Evolutionary conservation across 2,329 filamentous ascomycete genomes (phyloP), one percentile per base, ranked within the genome.

Genomic region (Pseudofabraea citricarpa): DNA sequence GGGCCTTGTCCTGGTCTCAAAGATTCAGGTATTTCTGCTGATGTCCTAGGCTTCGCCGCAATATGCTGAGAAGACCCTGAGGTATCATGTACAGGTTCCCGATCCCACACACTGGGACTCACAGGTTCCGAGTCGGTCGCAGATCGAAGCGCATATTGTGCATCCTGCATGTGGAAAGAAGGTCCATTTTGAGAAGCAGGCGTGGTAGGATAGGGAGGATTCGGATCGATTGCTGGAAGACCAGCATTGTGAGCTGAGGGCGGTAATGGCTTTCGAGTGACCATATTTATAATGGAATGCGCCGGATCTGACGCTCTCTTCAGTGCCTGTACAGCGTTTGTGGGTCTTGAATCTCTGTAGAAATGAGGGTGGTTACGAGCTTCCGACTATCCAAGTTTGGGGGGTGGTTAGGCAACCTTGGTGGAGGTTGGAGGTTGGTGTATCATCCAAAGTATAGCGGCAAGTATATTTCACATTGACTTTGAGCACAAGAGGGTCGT

Each of bases 191-290:
- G 39, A 8, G 47, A 32, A 23, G 42, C 47, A 18, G 57, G 53
- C 15, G 52, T 51, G 9, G 48, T 41, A 16, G 58, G 57, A 40
- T 60, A 59, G 41, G 57, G 58, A 20, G 52, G 47, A 15, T 39
- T 42, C 10, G 36, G 18, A 13, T 46, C 20, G n/a, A n/a, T n/a
- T 20, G 24, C 21, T 12, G 46, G 44, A 5, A 45, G 46, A 37
- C 51, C 45, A 50, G 37, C 33, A 13, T 39, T 24, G 19, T 43
- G 38, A 40, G 42, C 44, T 19, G n/a, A 3, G 31, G 40, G 10
- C 13, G 57, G 50, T 18, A 59, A 41, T 20, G 58, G 58, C 38
- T 59, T 61, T 46, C 58, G 48, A 15, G 53, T 58, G 10, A 59
- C 55, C 57, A 60, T 61, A 12, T 6, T 31, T n/a, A n/a, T n/a